Conservation (phyloP, 75 land plant species). For the Cupressus sempervirens region DNA sequence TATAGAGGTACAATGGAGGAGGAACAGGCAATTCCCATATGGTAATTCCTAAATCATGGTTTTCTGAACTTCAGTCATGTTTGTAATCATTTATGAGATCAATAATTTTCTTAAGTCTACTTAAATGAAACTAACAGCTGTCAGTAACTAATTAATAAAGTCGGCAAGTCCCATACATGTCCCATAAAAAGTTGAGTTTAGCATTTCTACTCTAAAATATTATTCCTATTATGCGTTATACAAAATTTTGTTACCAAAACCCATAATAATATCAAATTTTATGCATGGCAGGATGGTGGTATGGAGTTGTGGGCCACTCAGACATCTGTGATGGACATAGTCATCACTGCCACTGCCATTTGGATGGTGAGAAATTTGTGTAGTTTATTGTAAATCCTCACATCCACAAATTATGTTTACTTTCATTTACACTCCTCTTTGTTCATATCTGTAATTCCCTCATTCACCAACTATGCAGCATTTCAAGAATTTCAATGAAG, state of each 20-base stretch:
- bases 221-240: background rate
- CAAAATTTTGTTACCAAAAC: background rate
- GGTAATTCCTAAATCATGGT: constrained; percentile 23
- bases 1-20: constrained; percentile 55
- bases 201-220: background rate
- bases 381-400: background rate
- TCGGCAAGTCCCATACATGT: background rate
- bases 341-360: constrained; percentile 34
- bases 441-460: background rate
- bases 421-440: background rate
- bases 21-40: constrained; percentile 54
- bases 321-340: constrained; percentile 24
- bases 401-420: background rate
- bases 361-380: constrained; percentile 27
- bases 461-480: background rate
- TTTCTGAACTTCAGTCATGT: background rate
- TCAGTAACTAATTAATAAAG: background rate
- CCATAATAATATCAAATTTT: background rate
- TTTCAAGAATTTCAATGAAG: background rate
- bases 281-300: constrained; percentile 54
- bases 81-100: constrained; percentile 7
- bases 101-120: background rate
- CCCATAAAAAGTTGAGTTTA: background rate
- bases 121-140: background rate
- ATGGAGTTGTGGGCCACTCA: constrained; percentile 50